These are phyloP conservation scores for Pichia exigua DNA, from an alignment of 805 yeast species.

Conservation along the genomic window DNA sequence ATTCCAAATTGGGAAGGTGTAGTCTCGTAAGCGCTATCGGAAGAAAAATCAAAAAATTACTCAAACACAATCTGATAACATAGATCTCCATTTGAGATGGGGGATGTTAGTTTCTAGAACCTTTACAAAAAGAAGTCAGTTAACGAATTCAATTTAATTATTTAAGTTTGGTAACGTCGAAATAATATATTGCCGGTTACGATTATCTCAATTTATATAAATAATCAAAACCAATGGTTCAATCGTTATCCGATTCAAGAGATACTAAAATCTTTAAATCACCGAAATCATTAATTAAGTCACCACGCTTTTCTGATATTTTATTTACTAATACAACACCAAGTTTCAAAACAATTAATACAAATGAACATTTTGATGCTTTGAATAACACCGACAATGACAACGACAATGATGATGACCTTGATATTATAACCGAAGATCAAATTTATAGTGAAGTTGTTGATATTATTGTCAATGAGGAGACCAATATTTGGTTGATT, in stretches of 20 bases:
- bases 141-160: too few species aligned
- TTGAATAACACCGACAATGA: not conserved
- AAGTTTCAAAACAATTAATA: slow-evolving; percentile 1
- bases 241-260: not conserved
- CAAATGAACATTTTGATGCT: not conserved
- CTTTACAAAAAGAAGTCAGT: too few species aligned
- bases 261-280: slow-evolving; percentile 3
- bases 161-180: too few species aligned
- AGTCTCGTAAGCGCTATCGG: not conserved
- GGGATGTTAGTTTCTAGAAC: not conserved
- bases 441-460: slow-evolving; percentile 25
- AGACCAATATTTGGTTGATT: slow-evolving; percentile 34
- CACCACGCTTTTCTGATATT: slow-evolving; percentile 7
- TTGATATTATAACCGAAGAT: slow-evolving; percentile 13
- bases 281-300: slow-evolving; percentile 8
- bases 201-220: too few species aligned
- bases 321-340: slow-evolving; percentile 13
- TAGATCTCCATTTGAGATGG: not conserved
- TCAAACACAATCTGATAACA: too few species aligned
- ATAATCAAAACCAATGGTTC: not conserved
- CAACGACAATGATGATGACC: not conserved
- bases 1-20: not conserved
- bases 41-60: not conserved
- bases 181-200: too few species aligned
- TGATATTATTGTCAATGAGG: slow-evolving; percentile 29